Evolutionary conservation across 306 rosid species (phyloP).

Genomic region (Begonia fuchsioides): DNA sequence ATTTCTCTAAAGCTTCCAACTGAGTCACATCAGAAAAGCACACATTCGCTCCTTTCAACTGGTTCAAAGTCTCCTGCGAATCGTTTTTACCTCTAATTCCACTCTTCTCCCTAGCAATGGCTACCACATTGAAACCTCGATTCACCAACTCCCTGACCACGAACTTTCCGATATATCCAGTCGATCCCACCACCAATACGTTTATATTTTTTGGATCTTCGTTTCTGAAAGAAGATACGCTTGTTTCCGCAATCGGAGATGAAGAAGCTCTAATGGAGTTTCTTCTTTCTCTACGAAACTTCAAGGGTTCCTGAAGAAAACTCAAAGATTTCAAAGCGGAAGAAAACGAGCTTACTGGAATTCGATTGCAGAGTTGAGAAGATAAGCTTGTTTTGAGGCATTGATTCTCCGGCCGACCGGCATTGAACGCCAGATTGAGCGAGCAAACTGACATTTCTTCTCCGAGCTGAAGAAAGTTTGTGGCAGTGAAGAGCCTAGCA

Average conservation of each 20-base stretch:
- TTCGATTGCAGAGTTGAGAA: conserved; percentile 36
- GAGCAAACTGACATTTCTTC: conserved; percentile 48
- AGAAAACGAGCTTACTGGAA: conserved; percentile 32
- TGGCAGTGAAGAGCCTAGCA: not conserved
- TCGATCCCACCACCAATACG: conserved; percentile 72
- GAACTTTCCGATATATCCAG: conserved; percentile 92
- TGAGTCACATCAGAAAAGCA: conserved; percentile 74
- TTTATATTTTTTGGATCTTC: conserved; percentile 62
- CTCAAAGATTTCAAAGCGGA: conserved; percentile 16
- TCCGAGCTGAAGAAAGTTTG: not conserved
- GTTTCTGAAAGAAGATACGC: conserved; percentile 34
- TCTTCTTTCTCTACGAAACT: conserved; percentile 18
- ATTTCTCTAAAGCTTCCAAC: conserved; percentile 45
- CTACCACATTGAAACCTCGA: conserved; percentile 71
- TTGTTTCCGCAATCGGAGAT: conserved; percentile 23
- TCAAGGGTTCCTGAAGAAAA: conserved; percentile 17
- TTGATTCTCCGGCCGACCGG: conserved; percentile 30
- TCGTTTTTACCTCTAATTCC: conserved; percentile 55
- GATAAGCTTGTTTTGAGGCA: conserved; percentile 24
- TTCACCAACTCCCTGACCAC: conserved; percentile 66
- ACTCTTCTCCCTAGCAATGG: conserved; percentile 75
- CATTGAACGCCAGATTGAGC: conserved; percentile 38
- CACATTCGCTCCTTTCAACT: conserved; percentile 62
- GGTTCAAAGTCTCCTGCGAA: conserved; percentile 39
- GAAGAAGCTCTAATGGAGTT: conserved; percentile 35